Base-by-base conservation (phyloP, 148 eudicot genomes). In the Vaccinium corymbosum region DNA sequence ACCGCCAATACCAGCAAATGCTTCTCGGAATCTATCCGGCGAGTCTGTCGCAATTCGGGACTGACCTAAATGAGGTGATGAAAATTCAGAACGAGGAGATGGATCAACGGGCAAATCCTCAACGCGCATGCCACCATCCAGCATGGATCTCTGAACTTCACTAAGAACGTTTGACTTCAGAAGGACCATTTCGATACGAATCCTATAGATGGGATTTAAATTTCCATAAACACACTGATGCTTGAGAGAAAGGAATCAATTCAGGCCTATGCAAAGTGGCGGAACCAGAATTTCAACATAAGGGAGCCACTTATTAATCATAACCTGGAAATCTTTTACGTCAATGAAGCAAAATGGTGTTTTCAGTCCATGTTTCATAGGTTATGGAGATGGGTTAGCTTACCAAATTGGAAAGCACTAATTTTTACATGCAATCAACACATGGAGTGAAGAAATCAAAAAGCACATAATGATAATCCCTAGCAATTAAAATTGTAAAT, bases 51-150 rank as follows among this genome's bases (percentile, higher is more conserved):
- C 49, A 59, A 79, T 87, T 84, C 84, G 86, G 74, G 90, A 89
- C 84, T 94, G 94, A 81, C 97, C 92, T 83, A 92, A 83, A 89
- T 92, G 97, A 49, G 94, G 90, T 89, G 94, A 91, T 9, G 90
- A 83, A 85, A 91, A 84, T 79, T 92, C 92, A 82, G 91, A 81
- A 70, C 85, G 91, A 89, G 95, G 77, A 87, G 93, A 90, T 59
- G 93, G 91, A 86, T 93, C 95, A 48, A 84, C 71, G 81, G 94
- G 97, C 82, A 94, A 85, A 90, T 97, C 93, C 81, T 97, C 97
- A 81, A 97, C 94, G 85, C 80, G 99, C 95, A 97, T 92, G 81
- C 99, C 99, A 81, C 99, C 99, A 83, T 93, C 95, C 74, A 91
- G 25, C 89, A 92, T 86, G 79, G 99, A 94, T 85, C 93, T 88